Evolutionary conservation across 164 flowering plant species (phyloP).

Genomic region (Vitis labrusca): DNA sequence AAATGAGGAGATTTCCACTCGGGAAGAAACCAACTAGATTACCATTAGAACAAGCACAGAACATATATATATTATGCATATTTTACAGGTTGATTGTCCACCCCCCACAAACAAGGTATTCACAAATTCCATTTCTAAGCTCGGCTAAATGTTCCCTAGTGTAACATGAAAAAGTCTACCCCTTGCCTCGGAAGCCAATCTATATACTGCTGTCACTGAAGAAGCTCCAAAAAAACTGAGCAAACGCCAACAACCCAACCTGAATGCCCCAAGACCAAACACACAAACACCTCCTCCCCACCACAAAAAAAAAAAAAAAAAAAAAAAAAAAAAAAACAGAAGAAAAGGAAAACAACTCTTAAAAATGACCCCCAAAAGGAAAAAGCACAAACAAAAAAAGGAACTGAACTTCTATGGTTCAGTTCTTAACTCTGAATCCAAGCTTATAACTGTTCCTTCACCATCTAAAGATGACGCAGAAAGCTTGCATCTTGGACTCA

Average conservation of each 20-base stretch:
- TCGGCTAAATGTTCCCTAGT: background rate
- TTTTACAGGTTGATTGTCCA: constrained; percentile 12
- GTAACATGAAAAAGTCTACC: background rate
- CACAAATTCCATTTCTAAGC: constrained; percentile 7
- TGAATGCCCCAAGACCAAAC: too few relatives aligned
- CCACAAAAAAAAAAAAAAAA: background rate
- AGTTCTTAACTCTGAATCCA: constrained; percentile 43
- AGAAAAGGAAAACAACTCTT: too few relatives aligned
- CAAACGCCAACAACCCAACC: constrained; percentile 7
- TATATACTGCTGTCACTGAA: background rate
- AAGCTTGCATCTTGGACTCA: constrained; percentile 41
- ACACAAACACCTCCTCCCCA: background rate
- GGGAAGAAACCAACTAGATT: too few relatives aligned
- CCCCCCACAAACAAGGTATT: constrained; percentile 4
- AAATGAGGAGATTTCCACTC: too few relatives aligned
- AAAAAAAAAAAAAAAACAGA: background rate
- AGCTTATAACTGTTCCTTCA: constrained; percentile 39
- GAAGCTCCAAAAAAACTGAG: constrained; percentile 21
- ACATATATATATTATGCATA: background rate
- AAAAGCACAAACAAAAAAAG: background rate
- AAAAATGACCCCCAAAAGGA: too few relatives aligned
- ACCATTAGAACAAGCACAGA: background rate
- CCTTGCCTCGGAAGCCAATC: background rate
- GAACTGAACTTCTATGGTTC: constrained; percentile 19
- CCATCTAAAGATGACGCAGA: constrained; percentile 33